Base-by-base conservation (phyloP, 202 grass and related monocot genomes). In the Alloteropsis angusta region DNA sequence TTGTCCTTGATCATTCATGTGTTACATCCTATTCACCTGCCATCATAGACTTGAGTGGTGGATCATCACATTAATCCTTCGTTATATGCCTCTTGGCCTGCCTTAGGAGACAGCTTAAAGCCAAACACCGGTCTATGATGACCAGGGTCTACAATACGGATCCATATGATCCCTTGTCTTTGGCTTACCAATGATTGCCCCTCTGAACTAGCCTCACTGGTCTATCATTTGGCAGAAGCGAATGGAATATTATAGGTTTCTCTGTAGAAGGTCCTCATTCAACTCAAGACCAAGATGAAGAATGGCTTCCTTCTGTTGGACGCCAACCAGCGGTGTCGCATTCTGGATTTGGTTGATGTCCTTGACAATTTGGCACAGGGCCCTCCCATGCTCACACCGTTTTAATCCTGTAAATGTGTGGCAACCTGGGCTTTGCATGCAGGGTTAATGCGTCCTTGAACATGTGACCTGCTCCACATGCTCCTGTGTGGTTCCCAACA, bases 391-490 rank as follows among this genome's bases (percentile, higher is more conserved):
- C 17, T 52, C 34, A 60, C 32, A 60, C 12, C 7, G 60, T 46
- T 68, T 64, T 68, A 8, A 64, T 25, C 53, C 44, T 68, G 74
- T 68, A 22, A 49, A 77, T 68, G 60, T 23, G 10, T 79, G 55
- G 37, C 15, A 52, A 55, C 50, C 36, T 2, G 12, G 63, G 38
- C 42, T 15, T 59, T 18, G 47, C 44, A 13, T 80, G 68, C 52
- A 45, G 37, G 79, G 22, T 70, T 12, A 38, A 45, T 26, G 23
- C 26, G 5, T 82, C 54, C 7, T 71, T 54, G 48, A 76, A 82
- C 65, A 78, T 78, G 23, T 53, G 87, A 73, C 71, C 77, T 85
- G 48, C 66, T 82, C 73, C 87, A 89, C 78, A 85, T 85, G 82
- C 65, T 37, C 57, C 47, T 44, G 18, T 28, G 41, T 34, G 39